These are phyloP conservation scores for Millerozyma acaciae DNA, from an alignment of 805 yeast species.

Conservation along the genomic window DNA sequence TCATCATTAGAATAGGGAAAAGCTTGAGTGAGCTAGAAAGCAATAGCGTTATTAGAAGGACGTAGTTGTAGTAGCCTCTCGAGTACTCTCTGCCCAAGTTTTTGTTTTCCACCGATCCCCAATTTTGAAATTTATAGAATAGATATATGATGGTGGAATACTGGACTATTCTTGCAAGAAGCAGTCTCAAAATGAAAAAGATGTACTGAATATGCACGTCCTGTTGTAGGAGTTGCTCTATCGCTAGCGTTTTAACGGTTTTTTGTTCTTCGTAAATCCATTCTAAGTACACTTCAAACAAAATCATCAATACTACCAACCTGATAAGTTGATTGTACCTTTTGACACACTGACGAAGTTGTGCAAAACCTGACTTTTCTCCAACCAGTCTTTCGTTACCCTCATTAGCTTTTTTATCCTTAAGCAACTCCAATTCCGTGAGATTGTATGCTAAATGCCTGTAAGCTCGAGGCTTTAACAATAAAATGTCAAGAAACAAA, in stretches of 20 bases:
- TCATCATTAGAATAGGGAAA: conserved; percentile 87
- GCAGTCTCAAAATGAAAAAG: conserved; percentile 51
- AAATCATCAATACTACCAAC: conserved; percentile 55
- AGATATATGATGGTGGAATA: conserved; percentile 31
- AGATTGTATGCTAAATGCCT: conserved; percentile 82
- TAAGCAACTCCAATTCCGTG: conserved; percentile 27
- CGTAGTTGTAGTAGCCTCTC: conserved; percentile 32
- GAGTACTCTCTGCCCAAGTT: conserved; percentile 24
- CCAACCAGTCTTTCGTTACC: conserved; percentile 1
- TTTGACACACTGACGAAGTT: conserved; percentile 6
- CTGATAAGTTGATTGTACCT: conserved; percentile 31
- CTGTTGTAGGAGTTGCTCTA: conserved; percentile 24
- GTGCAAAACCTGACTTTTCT: conserved; percentile 14
- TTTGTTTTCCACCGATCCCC: conserved; percentile 12
- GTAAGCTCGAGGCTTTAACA: conserved; percentile 83
- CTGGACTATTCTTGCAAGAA: conserved; percentile 43
- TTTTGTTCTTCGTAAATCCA: conserved; percentile 89
- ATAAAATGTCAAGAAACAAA: conserved; percentile 74
- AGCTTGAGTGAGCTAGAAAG: conserved; percentile 77
- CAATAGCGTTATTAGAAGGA: conserved; percentile 63
- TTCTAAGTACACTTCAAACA: conserved; percentile 83
- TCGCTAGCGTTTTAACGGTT: conserved; percentile 22
- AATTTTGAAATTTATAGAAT: conserved; percentile 13
- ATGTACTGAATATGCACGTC: conserved; percentile 49
- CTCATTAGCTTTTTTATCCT: conserved; percentile 4